Base-by-base conservation (phyloP, 331 rosid genomes). In the Pyracantha coccinea region DNA sequence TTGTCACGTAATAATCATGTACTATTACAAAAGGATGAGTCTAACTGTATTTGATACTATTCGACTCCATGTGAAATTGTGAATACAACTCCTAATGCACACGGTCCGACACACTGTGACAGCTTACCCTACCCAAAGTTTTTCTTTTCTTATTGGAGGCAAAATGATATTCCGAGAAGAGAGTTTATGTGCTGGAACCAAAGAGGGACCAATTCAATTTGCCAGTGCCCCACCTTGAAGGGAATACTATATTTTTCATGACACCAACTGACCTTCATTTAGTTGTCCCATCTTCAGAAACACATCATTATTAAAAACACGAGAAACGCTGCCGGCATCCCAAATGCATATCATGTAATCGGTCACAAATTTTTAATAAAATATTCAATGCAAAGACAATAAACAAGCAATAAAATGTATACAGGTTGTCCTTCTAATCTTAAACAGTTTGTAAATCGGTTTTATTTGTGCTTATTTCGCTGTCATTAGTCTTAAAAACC, bases 231-330 rank as follows among this genome's bases (percentile, higher is more conserved):
- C 74, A 79, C 90, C 71, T 66, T 77, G 65, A 70, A 77, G 85
- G 71, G 78, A 52, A n/a, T 75, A 54, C 72, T 74, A 80, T 31
- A 67, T 79, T 72, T 35, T 69, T 79, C 70, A 78, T 71, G 78
- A 72, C 80, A 11, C 63, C 55, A 47, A 57, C 62, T 62, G 12
- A 19, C 45, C 82, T 45, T 74, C 84, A 84, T 63, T 78, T 77
- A 80, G 72, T 80, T 80, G 77, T 81, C 82, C 79, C 72, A 54
- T 80, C 78, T 80, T 75, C 82, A 76, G 59, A 89, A 80, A 72
- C 33, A 28, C 85, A 78, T 75, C 75, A 73, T 27, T 15, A 44
- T 80, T 66, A 4, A 63, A 8, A 73, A 77, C 58, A 21, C 57
- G 10, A 50, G 10, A 17, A 50, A 41, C 47, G 15, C 47, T 41